phyloP scores from a whole-genome alignment of 2,329 filamentous ascomycete species.

The Curvularia sp. region DNA sequence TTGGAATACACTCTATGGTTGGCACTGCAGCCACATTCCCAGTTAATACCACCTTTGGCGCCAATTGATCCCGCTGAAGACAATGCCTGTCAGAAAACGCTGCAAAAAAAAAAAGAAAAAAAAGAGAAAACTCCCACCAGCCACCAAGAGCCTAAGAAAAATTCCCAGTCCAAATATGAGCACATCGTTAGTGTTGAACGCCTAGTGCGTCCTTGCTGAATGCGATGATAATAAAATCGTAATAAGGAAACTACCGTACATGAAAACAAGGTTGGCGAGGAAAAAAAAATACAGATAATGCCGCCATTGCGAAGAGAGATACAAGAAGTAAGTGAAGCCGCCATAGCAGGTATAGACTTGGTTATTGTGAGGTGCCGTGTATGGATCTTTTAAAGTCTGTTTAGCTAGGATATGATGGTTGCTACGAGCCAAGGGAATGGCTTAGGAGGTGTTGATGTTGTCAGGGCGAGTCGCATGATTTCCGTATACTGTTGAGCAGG shows the following conservation, averaged over 20 bases:
- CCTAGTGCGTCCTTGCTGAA: constrained; percentile 19
- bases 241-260: constrained; percentile 3
- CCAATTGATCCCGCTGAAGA: constrained; percentile 2
- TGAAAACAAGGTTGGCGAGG: background rate
- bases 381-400: background rate
- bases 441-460: constrained; percentile 4
- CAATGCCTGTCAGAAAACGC: constrained; percentile 3
- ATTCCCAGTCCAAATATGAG: constrained; percentile 13
- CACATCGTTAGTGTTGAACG: constrained; percentile 6
- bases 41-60: constrained; percentile 2
- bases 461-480: constrained; percentile 7
- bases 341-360: background rate
- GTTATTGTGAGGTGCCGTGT: background rate
- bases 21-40: background rate
- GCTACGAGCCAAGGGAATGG: constrained; percentile 5
- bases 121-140: constrained; percentile 8
- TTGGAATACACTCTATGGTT: background rate
- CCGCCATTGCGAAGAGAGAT: background rate
- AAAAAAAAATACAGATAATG: constrained; percentile 8
- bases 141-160: background rate
- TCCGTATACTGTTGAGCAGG: constrained; percentile 5
- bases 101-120: constrained; percentile 8
- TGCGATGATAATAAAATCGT: background rate
- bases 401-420: background rate
- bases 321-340: background rate